Percentiles rank a stretch among this genome's conserved stretches.
Conservation (phyloP, 176 grass and related monocot genomes). For the Olyra latifolia region DNA sequence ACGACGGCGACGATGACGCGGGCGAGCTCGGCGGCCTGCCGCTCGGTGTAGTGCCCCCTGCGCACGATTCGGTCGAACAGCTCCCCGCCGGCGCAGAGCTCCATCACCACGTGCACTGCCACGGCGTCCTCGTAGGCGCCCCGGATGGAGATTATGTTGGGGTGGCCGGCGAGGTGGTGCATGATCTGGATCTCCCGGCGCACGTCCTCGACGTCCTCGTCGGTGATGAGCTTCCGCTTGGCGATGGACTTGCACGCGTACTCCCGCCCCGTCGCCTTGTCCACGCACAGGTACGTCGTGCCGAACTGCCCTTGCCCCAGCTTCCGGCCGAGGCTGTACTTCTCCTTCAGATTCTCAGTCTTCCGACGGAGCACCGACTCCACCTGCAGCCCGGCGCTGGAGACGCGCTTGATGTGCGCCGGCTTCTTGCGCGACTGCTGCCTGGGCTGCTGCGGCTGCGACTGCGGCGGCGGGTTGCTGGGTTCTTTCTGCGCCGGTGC, state of each 20-base stretch:
- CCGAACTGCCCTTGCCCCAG: conserved; percentile 60
- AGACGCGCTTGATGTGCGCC: conserved; percentile 55
- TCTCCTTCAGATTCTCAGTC: conserved; percentile 54
- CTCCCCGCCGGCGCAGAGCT: conserved; percentile 55
- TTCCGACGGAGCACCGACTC: conserved; percentile 56
- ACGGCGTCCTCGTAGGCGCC: conserved; percentile 51
- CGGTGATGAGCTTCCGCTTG: conserved; percentile 65
- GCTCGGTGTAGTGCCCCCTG: conserved; percentile 45
- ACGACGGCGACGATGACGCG: conserved; percentile 48
- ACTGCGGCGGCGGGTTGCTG: not conserved
- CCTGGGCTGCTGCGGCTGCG: not conserved
- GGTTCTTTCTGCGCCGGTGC: not conserved
- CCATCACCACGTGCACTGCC: conserved; percentile 59
- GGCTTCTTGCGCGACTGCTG: conserved; percentile 41
- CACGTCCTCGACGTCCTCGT: conserved; percentile 71
- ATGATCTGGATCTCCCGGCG: conserved; percentile 65
- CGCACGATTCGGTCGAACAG: conserved; percentile 58
- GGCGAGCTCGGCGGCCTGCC: conserved; percentile 47
- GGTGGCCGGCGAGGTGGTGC: conserved; percentile 62
- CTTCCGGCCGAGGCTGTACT: conserved; percentile 49
- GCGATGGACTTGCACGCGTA: conserved; percentile 76
- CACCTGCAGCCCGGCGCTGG: conserved; percentile 54
- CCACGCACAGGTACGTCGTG: conserved; percentile 56
- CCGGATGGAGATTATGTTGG: conserved; percentile 40
- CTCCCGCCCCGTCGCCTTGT: conserved; percentile 44